phyloP scores from a whole-genome alignment of 2,329 filamentous ascomycete genomes.

The Diaporthe humulicola region DNA sequence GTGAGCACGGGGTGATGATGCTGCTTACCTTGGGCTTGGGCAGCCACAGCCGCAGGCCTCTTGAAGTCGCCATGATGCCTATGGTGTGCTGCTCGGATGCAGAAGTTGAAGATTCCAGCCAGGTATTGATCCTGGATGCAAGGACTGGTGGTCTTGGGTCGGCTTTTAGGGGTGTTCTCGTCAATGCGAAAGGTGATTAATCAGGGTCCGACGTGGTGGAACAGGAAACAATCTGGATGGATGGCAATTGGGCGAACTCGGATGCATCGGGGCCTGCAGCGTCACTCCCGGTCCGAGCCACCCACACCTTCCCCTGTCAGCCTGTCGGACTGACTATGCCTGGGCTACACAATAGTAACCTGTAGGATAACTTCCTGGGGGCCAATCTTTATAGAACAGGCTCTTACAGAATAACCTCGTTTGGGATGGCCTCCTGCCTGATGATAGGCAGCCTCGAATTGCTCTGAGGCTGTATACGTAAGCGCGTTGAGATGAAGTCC shows the following conservation, averaged over 20 bases:
- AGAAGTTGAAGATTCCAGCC: neutral
- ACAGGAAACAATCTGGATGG: conserved; percentile 11
- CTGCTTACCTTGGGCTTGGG: conserved; percentile 39
- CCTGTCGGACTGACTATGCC: neutral
- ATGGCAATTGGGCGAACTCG: neutral
- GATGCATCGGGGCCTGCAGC: conserved; percentile 23
- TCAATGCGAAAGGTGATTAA: conserved; percentile 9
- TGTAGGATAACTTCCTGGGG: too few relatives aligned
- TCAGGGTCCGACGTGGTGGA: conserved; percentile 10
- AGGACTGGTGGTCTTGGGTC: conserved; percentile 3
- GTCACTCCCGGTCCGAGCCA: conserved; percentile 17
- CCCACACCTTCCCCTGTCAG: neutral
- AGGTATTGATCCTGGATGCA: neutral
- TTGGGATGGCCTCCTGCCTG: neutral
- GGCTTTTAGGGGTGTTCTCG: neutral
- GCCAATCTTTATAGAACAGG: neutral
- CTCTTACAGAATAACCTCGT: neutral
- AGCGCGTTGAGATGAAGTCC: neutral
- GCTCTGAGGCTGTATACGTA: neutral
- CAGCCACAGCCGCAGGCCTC: conserved; percentile 32
- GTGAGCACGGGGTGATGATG: conserved; percentile 1
- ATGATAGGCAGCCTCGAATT: neutral
- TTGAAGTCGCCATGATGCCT: conserved; percentile 33
- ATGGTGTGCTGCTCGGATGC: neutral
- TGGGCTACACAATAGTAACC: too few relatives aligned